Evolutionary conservation across 2,329 filamentous ascomycete species (phyloP).

Genomic region (Juglanconis juglandina): DNA sequence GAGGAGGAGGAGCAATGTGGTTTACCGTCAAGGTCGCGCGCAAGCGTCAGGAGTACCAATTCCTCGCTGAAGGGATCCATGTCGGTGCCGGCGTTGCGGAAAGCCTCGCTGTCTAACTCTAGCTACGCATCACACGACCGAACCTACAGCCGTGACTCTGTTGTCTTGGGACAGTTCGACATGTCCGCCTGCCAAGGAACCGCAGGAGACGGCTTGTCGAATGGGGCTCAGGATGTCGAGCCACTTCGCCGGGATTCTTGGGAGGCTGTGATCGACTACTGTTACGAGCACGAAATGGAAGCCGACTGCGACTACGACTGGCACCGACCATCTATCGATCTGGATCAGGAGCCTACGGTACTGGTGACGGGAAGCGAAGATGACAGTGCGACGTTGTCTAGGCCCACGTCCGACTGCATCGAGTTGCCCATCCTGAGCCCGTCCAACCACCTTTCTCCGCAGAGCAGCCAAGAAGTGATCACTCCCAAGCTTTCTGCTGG

Average conservation of each 20-base stretch:
- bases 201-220: conserved; percentile 25
- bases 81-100: conserved; percentile 43
- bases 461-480: conserved; percentile 34
- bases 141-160: conserved; percentile 45
- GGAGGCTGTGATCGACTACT: conserved; percentile 70
- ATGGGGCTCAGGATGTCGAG: conserved; percentile 26
- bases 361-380: conserved; percentile 21
- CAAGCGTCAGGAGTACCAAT: conserved; percentile 44
- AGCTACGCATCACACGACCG: conserved; percentile 24
- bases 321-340: conserved; percentile 55
- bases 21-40: conserved; percentile 35
- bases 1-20: conserved; percentile 57
- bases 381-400: neutral
- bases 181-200: conserved; percentile 34
- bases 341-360: conserved; percentile 28
- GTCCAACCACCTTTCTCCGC: conserved; percentile 34
- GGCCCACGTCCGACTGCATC: conserved; percentile 27
- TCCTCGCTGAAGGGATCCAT: conserved; percentile 53
- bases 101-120: conserved; percentile 9
- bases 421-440: conserved; percentile 50
- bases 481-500: conserved; percentile 38
- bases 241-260: conserved; percentile 47
- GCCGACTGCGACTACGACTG: conserved; percentile 65
- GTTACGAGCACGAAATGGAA: conserved; percentile 66
- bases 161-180: conserved; percentile 48